Evolutionary conservation across 805 yeast species (phyloP).

Genomic region (Lipomyces yamanashiensis): DNA sequence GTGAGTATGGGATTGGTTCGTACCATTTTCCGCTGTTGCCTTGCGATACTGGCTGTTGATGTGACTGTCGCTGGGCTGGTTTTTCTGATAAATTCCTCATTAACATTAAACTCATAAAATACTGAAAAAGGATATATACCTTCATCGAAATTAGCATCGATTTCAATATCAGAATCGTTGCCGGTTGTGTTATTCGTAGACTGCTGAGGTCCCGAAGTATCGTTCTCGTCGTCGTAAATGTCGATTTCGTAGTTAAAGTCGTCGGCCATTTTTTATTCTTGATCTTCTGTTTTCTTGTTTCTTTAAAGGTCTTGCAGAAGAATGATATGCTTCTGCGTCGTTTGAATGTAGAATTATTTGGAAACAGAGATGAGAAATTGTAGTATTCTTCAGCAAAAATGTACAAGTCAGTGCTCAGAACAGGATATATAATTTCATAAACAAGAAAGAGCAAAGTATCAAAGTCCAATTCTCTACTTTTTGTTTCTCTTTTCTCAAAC

Average conservation of each 20-base stretch:
- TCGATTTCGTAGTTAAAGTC: constrained; percentile 36
- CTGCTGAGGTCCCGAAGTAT: constrained; percentile 7
- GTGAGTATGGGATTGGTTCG: constrained; percentile 15
- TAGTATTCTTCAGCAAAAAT: background rate
- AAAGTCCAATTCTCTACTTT: no score
- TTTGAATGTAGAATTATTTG: background rate
- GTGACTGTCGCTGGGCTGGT: background rate
- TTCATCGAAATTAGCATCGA: constrained; percentile 19
- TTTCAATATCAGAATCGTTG: constrained; percentile 22
- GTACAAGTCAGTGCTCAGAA: constrained; percentile 1
- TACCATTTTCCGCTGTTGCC: constrained; percentile 29
- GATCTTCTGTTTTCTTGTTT: background rate
- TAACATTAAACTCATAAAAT: background rate
- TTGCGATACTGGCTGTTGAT: constrained; percentile 6
- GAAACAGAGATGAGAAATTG: background rate
- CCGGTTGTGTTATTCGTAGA: background rate
- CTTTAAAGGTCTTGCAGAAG: background rate
- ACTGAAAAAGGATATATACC: background rate
- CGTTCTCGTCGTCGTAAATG: constrained; percentile 35
- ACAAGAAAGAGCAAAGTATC: background rate
- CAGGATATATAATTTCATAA: background rate
- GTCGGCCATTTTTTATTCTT: constrained; percentile 27
- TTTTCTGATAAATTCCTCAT: no score
- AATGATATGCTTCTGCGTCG: background rate
- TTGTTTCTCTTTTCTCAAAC: background rate